Percentiles rank a stretch among this genome's conserved stretches.
These are phyloP conservation scores for Saccharomycopsis fermentans DNA, from an alignment of 805 yeast species.

Conservation along the genomic window DNA sequence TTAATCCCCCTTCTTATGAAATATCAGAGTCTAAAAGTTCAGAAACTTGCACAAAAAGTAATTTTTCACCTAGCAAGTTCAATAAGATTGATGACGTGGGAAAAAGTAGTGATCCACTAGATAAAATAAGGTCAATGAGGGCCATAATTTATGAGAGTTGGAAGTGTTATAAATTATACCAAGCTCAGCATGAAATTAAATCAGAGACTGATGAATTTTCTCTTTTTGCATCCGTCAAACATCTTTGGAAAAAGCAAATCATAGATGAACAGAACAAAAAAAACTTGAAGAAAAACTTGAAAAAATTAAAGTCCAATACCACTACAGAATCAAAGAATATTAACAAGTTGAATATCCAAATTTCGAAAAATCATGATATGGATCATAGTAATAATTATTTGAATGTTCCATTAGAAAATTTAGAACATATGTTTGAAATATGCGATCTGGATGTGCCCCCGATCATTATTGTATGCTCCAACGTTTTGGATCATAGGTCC, in stretches of 20 bases:
- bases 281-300: conserved; percentile 29
- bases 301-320: conserved; percentile 30
- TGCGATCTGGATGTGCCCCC: conserved; percentile 41
- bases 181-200: conserved; percentile 3
- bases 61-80: not conserved
- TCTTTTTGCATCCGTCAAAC: conserved; percentile 14
- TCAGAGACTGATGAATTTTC: conserved; percentile 16
- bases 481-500: conserved; percentile 43
- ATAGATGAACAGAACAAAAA: not conserved
- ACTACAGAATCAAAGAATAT: not conserved
- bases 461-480: conserved; percentile 56
- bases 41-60: not conserved
- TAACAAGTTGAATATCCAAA: not conserved
- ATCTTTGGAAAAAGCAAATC: conserved; percentile 12
- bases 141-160: conserved; percentile 11
- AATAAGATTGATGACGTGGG: too few species aligned
- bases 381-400: not conserved
- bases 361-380: not conserved
- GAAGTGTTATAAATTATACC: conserved; percentile 15
- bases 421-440: conserved; percentile 2
- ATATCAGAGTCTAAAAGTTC: conserved; percentile 17
- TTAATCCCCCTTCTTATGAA: conserved; percentile 50
- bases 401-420: not conserved
- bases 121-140: conserved; percentile 4
- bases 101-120: conserved; percentile 5